phyloP scores from a whole-genome alignment of 164 flowering plant species.

The Magnolia officinalis region DNA sequence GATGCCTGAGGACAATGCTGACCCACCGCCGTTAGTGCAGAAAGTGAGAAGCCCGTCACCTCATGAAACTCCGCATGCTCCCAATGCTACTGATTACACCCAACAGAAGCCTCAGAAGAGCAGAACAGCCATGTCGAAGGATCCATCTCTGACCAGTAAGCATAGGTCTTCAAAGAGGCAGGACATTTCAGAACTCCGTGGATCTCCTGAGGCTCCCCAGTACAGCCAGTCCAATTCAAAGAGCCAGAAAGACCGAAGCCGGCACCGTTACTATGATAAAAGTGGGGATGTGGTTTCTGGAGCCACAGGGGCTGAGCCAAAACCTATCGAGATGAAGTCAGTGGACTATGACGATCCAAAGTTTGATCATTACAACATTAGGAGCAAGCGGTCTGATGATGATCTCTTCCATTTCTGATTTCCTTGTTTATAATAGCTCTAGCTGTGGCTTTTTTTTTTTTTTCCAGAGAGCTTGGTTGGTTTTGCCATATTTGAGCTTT shows the following conservation, averaged over 20 bases:
- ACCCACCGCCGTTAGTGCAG: slow-evolving; percentile 36
- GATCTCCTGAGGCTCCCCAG: slow-evolving; percentile 53
- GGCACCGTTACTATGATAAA: slow-evolving; percentile 70
- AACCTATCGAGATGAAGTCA: slow-evolving; percentile 55
- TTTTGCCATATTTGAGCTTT: too few relatives aligned
- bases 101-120: slow-evolving; percentile 59
- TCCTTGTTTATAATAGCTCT: not conserved
- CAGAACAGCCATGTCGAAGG: slow-evolving; percentile 55
- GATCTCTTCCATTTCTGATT: slow-evolving; percentile 44
- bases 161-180: slow-evolving; percentile 72
- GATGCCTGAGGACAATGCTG: slow-evolving; percentile 77
- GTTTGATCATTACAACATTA: slow-evolving; percentile 61
- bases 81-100: slow-evolving; percentile 35
- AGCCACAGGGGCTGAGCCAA: slow-evolving; percentile 37
- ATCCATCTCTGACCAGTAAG: slow-evolving; percentile 63
- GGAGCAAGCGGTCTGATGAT: slow-evolving; percentile 49
- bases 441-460: too few relatives aligned
- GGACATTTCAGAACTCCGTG: slow-evolving; percentile 67
- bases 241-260: slow-evolving; percentile 67
- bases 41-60: slow-evolving; percentile 56
- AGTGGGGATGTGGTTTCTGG: slow-evolving; percentile 51
- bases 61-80: slow-evolving; percentile 45
- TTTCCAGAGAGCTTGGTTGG: too few relatives aligned
- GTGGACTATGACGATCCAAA: slow-evolving; percentile 52
- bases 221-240: slow-evolving; percentile 40